These are phyloP conservation scores for Mycena sanguinolenta DNA, from an alignment of 768 basidiomycete species.

Conservation along the genomic window DNA sequence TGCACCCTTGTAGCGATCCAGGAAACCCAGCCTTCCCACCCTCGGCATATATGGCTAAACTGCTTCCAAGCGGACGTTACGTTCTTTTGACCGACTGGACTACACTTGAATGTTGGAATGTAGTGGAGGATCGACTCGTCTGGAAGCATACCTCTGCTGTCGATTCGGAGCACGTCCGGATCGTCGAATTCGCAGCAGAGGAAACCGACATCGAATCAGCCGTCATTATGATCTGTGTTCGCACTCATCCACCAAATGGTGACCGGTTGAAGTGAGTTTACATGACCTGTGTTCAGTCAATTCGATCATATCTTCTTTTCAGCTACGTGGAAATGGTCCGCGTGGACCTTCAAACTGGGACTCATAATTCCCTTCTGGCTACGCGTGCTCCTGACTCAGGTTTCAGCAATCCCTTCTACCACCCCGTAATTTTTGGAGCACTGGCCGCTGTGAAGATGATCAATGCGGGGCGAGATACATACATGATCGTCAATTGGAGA, in stretches of 20 bases:
- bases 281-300: background rate
- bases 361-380: background rate
- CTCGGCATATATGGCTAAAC: conserved; percentile 1
- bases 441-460: background rate
- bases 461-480: no score
- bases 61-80: conserved; percentile 23
- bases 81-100: conserved; percentile 19
- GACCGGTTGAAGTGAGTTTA: background rate
- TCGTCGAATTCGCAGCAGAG: conserved; percentile 5
- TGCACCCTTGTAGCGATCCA: background rate
- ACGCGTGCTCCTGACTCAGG: background rate
- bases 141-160: background rate
- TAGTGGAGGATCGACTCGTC: background rate
- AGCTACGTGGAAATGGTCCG: background rate
- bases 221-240: background rate
- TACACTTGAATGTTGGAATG: conserved; percentile 25
- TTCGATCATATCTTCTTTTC: background rate
- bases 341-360: background rate
- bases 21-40: background rate
- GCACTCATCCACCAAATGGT: background rate
- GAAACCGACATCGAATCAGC: background rate
- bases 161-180: background rate
- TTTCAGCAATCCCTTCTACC: background rate
- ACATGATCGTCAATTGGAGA: background rate
- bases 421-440: background rate